A percentile compares a stretch with the other conserved stretches of the same genome.
Evolutionary conservation across 495 filamentous ascomycete species (phyloP).

Genomic region (Astrocystis sublimbata): DNA sequence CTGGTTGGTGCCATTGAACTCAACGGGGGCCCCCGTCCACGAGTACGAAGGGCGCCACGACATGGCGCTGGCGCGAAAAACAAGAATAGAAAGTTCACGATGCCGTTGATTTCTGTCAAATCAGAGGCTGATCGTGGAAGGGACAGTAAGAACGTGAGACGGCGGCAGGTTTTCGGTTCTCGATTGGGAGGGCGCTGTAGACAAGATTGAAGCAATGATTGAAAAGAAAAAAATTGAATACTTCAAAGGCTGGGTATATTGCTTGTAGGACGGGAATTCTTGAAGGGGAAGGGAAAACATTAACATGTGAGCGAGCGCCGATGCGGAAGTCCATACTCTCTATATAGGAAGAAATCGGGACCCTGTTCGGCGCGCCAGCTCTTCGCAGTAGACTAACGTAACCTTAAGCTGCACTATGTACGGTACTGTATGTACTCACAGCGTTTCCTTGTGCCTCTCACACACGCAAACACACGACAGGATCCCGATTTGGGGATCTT

Average conservation of each 20-base stretch:
- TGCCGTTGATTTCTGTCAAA: not conserved
- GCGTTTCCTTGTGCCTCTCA: too few relatives aligned
- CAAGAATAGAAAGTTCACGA: not conserved
- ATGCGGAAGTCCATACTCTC: conserved; percentile 6
- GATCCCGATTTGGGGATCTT: conserved; percentile 12
- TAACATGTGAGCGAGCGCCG: conserved; percentile 6
- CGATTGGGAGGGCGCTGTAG: not conserved
- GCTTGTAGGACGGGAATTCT: not conserved
- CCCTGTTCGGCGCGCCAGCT: not conserved
- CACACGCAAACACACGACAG: conserved; percentile 6
- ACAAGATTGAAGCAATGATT: not conserved
- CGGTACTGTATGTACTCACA: not conserved
- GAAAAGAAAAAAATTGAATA: not conserved
- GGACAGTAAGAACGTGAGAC: not conserved
- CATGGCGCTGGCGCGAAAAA: conserved; percentile 40
- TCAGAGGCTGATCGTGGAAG: not conserved
- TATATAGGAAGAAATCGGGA: conserved; percentile 8
- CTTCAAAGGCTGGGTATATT: not conserved
- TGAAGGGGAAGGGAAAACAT: not conserved
- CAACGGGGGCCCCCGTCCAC: conserved; percentile 74
- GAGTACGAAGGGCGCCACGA: conserved; percentile 64
- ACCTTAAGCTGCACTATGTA: not conserved
- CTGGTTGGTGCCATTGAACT: conserved; percentile 74
- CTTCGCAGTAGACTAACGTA: conserved; percentile 1
- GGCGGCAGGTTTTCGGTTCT: not conserved